Conservation (phyloP, 371 early-diverging fungal genomes). For the Mortierella sp. region DNA sequence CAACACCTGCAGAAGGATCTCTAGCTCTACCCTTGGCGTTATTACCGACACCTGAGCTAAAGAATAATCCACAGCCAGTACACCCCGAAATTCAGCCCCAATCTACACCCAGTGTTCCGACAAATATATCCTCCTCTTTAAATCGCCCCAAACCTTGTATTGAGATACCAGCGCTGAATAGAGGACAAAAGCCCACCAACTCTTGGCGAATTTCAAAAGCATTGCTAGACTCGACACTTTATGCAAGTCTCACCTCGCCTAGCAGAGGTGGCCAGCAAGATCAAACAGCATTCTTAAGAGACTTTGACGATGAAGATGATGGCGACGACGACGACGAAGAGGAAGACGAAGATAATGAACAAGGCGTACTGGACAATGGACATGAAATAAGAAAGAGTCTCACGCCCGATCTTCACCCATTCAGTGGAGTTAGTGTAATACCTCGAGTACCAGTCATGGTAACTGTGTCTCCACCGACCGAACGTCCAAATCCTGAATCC, state of each 20-base stretch:
- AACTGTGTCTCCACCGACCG: too few species aligned
- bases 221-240: slow-evolving; percentile 14
- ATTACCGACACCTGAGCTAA: too few species aligned
- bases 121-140: too few species aligned
- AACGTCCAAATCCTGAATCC: too few species aligned
- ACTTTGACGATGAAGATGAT: slow-evolving; percentile 21
- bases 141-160: too few species aligned
- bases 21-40: too few species aligned
- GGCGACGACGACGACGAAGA: slow-evolving; percentile 27
- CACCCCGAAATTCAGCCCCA: too few species aligned
- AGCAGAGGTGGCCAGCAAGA: background rate
- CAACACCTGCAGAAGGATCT: slow-evolving; percentile 2
- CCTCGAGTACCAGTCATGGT: too few species aligned
- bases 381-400: too few species aligned
- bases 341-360: slow-evolving; percentile 16
- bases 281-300: slow-evolving; percentile 7
- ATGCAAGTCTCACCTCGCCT: background rate
- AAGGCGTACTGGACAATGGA: background rate
- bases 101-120: too few species aligned
- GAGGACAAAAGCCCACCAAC: background rate
- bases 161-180: too few species aligned
- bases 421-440: background rate
- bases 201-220: slow-evolving; percentile 24
- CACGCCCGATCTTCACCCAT: background rate
- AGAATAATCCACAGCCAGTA: too few species aligned